Evolutionary conservation across 176 grass and related monocot species (phyloP).

Genomic region (Pontederia crassipes): DNA sequence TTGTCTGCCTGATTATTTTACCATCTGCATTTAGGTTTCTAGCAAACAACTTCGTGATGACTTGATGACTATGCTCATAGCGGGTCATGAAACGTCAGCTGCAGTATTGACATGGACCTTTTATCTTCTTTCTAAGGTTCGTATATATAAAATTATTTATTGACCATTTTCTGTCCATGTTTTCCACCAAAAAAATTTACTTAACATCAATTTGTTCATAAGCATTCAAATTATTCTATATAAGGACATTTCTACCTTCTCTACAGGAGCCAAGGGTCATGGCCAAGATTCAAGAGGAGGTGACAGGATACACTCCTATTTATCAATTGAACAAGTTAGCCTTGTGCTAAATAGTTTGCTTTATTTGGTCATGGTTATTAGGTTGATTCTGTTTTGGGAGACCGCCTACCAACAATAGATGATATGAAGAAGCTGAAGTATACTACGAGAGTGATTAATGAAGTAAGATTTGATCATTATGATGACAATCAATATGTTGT

Average conservation of each 20-base stretch:
- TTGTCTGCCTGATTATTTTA: conserved; percentile 17
- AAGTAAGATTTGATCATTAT: conserved; percentile 41
- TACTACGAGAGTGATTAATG: conserved; percentile 88
- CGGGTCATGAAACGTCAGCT: conserved; percentile 93
- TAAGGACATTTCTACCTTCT: conserved; percentile 10
- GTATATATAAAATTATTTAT: background rate
- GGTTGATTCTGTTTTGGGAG: conserved; percentile 83
- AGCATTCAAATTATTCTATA: no score
- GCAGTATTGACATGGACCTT: conserved; percentile 97
- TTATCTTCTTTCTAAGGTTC: conserved; percentile 94
- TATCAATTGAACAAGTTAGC: background rate
- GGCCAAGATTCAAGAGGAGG: conserved; percentile 90
- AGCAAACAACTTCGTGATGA: conserved; percentile 97
- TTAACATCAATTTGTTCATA: no score
- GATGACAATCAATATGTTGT: background rate
- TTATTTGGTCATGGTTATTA: conserved; percentile 23
- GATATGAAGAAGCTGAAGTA: conserved; percentile 89
- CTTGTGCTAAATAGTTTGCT: background rate
- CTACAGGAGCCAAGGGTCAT: conserved; percentile 72
- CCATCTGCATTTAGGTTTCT: conserved; percentile 45
- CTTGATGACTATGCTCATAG: conserved; percentile 95
- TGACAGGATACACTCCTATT: conserved; percentile 11
- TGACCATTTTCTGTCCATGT: background rate
- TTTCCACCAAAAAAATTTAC: background rate
- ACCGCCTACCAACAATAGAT: conserved; percentile 61